phyloP scores from a whole-genome alignment of 2,329 filamentous ascomycete species.

The Lecanosticta acicola region DNA sequence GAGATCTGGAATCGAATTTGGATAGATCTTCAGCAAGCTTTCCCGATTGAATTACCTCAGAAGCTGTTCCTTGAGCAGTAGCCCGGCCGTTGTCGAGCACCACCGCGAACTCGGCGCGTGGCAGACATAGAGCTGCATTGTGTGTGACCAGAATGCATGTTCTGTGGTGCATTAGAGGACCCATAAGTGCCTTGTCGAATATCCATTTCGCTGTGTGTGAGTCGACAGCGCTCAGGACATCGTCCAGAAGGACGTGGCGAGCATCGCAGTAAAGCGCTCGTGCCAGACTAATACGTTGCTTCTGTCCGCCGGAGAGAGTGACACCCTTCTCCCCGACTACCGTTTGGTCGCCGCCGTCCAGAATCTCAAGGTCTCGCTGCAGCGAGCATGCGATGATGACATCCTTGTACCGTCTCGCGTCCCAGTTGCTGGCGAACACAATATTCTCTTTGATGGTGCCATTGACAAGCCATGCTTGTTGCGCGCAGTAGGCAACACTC shows the following conservation, averaged over 20 bases:
- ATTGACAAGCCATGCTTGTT: conserved; percentile 95
- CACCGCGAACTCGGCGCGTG: conserved; percentile 73
- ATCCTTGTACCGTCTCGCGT: conserved; percentile 76
- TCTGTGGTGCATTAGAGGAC: conserved; percentile 77
- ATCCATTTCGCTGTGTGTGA: conserved; percentile 98
- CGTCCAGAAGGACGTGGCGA: conserved; percentile 82
- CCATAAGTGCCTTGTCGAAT: conserved; percentile 85
- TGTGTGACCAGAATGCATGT: conserved; percentile 96
- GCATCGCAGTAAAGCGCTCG: conserved; percentile 95
- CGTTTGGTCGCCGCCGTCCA: conserved; percentile 88
- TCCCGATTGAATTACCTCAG: conserved; percentile 77
- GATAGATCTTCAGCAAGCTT: conserved; percentile 79
- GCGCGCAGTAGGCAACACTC: conserved; percentile 91
- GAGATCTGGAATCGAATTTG: conserved; percentile 59
- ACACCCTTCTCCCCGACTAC: conserved; percentile 97
- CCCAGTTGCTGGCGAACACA: conserved; percentile 73
- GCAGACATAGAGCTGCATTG: conserved; percentile 83
- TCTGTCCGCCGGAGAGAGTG: conserved; percentile 91
- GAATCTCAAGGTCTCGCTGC: conserved; percentile 83
- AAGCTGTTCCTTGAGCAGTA: conserved; percentile 66
- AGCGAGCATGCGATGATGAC: conserved; percentile 89
- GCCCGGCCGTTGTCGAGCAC: conserved; percentile 83
- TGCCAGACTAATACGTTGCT: conserved; percentile 95
- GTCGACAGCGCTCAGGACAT: conserved; percentile 93
- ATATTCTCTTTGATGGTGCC: conserved; percentile 96